Evolutionary conservation across 768 basidiomycete genomes (phyloP), one percentile per base, ranked within the genome.

Genomic region (Pulveroboletus ravenelii): DNA sequence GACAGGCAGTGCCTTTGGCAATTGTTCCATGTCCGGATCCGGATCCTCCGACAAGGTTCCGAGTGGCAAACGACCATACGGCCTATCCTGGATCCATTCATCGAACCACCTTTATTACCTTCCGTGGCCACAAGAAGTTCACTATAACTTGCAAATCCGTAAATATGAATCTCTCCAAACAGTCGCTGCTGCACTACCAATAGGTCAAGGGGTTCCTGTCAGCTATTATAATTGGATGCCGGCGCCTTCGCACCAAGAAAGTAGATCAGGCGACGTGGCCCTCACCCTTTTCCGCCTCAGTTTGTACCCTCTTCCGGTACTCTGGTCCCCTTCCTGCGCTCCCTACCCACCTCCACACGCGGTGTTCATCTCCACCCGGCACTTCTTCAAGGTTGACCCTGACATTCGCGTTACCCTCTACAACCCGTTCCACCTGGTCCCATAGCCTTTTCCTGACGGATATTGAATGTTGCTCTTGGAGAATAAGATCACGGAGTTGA

Each of bases 271-370:
- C 58, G 50, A 56, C 58, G 36, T 41, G 45, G 23, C 49, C 48
- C 52, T 60, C 49, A 53, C 65, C 67, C 62, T 64, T 62, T 63
- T 63, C 54, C 34, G 56, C 53, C 36, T 55, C 58, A 45, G 12
- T 53, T 50, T 46, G 60, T 52, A 60, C 69, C 65, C 68, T 68
- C 58, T 70, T 69, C 64, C 67, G 63, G 50, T 54, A 53, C 44
- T 67, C 64, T 55, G 63, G 62, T 35, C 62, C 69, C 57, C 62
- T 61, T 48, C 70, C 62, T 30, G 63, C 51, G 48, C 70, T 70
- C n/a, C 92, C 92, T 29, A 91, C 81, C 93, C 93, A 95, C 50
- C 86, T 73, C 93, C 93, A 95, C 49, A 92, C 92, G 56, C 89
- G 80, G 70, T 84, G 77, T 70, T 92, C 90, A 68, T 94, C 91